These are phyloP conservation scores for Piper betle DNA, from an alignment of 164 flowering plant species.

Conservation along the genomic window DNA sequence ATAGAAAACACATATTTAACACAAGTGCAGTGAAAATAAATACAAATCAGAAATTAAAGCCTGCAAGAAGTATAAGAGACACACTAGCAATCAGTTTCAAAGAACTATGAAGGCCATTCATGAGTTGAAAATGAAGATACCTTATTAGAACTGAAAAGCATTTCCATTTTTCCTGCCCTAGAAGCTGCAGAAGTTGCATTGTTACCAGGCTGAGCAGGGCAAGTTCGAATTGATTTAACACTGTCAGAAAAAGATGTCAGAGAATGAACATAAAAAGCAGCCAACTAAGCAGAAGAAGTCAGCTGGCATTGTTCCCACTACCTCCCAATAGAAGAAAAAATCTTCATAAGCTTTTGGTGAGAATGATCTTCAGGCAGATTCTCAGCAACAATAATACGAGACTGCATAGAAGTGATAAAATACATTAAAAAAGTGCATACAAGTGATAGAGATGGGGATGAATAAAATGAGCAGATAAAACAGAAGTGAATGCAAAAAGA, in stretches of 20 bases:
- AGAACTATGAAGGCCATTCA: neutral
- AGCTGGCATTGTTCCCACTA: conserved; percentile 9
- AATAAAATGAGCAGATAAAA: neutral
- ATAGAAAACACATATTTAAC: neutral
- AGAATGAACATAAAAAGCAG: neutral
- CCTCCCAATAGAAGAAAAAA: conserved; percentile 89
- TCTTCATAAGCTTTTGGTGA: conserved; percentile 85
- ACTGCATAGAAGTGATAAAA: conserved; percentile 26
- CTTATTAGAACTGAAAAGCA: conserved; percentile 53
- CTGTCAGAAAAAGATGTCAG: conserved; percentile 18
- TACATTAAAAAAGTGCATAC: no score
- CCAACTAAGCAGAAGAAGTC: neutral
- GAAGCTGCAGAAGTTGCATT: conserved; percentile 29
- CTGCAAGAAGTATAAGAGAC: neutral
- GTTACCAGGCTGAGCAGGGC: conserved; percentile 68
- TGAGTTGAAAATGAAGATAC: conserved; percentile 17
- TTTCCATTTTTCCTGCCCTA: conserved; percentile 54
- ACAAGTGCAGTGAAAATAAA: neutral
- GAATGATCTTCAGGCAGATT: conserved; percentile 94
- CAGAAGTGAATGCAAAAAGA: neutral
- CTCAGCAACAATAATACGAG: conserved; percentile 84
- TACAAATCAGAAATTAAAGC: neutral
- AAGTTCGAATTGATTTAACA: conserved; percentile 85
- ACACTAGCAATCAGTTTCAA: no score
- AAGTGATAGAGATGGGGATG: neutral